Evolutionary conservation across 805 yeast genomes (phyloP).

Genomic region (Ogataea trehalophila): DNA sequence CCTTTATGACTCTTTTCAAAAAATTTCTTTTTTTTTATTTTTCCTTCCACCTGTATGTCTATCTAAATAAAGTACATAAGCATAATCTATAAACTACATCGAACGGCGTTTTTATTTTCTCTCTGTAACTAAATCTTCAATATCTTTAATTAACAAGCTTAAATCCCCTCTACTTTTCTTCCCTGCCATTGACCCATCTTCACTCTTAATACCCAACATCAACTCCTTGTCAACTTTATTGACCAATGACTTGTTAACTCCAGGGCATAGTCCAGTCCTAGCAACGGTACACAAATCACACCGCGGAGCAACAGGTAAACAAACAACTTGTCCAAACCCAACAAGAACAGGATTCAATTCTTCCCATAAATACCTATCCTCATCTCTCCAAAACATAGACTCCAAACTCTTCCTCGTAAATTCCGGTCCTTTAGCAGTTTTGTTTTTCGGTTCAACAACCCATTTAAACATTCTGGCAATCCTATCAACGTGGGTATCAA

Average conservation of each 20-base stretch:
- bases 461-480: conserved; percentile 77
- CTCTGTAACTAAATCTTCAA: conserved; percentile 25
- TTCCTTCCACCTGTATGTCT: neutral
- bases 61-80: neutral
- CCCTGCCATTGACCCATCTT: conserved; percentile 6
- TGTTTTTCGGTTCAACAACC: conserved; percentile 46
- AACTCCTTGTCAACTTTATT: conserved; percentile 24
- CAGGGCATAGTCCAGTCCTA: conserved; percentile 49
- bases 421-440: conserved; percentile 53
- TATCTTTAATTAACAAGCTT: conserved; percentile 31
- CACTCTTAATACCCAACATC: conserved; percentile 15
- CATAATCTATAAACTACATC: neutral
- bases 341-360: conserved; percentile 84
- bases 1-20: neutral
- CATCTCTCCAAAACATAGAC: conserved; percentile 54
- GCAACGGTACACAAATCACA: conserved; percentile 69
- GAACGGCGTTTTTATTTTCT: neutral
- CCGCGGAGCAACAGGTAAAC: conserved; percentile 63
- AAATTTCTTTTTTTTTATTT: neutral
- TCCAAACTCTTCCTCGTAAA: conserved; percentile 64
- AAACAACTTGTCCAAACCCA: conserved; percentile 90
- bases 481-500: conserved; percentile 86
- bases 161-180: conserved; percentile 39
- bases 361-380: conserved; percentile 48
- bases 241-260: conserved; percentile 45